Conservation (phyloP, 495 filamentous ascomycete species). For the Collariella sp. region DNA sequence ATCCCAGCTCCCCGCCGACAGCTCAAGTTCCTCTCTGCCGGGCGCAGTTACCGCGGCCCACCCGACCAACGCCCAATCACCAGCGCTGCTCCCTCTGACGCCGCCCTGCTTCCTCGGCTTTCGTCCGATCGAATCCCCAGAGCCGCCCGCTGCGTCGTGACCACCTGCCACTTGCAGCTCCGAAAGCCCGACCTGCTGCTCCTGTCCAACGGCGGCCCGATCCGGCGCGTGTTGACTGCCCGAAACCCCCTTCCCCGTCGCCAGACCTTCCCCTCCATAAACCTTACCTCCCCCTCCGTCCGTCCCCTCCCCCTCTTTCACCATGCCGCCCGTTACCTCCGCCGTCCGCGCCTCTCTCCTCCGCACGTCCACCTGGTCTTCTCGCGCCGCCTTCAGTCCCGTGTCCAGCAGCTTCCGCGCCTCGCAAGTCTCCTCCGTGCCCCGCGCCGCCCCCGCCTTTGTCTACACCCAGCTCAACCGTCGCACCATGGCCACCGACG, state of each 20-base stretch:
- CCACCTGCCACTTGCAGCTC: constrained; percentile 11
- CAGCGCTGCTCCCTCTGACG: background rate
- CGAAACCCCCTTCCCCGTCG: background rate
- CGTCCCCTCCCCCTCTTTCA: constrained; percentile 11
- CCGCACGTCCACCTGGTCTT: constrained; percentile 19
- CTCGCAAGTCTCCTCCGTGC: background rate
- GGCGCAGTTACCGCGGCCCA: constrained; percentile 18
- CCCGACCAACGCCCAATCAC: constrained; percentile 15
- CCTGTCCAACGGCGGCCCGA: constrained; percentile 14
- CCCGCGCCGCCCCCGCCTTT: constrained; percentile 18
- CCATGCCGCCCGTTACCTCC: constrained; percentile 26
- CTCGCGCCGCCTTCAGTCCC: constrained; percentile 12
- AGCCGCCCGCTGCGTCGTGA: background rate
- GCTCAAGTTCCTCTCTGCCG: constrained; percentile 17
- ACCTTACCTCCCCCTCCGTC: constrained; percentile 10
- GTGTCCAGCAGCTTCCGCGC: constrained; percentile 12
- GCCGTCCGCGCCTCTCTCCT: constrained; percentile 24
- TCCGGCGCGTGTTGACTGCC: constrained; percentile 17
- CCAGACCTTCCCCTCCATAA: constrained; percentile 10
- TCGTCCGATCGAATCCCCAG: constrained; percentile 18
- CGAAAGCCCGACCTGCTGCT: constrained; percentile 10
- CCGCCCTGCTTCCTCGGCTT: constrained; percentile 20
- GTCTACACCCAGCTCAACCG: constrained; percentile 24
- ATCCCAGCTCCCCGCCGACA: too few relatives aligned
- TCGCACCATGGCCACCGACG: constrained; percentile 33